Evolutionary conservation across 2,329 filamentous ascomycete species (phyloP), one percentile per base, ranked within the genome.

Genomic region (Ophiostoma novo-ulmi): DNA sequence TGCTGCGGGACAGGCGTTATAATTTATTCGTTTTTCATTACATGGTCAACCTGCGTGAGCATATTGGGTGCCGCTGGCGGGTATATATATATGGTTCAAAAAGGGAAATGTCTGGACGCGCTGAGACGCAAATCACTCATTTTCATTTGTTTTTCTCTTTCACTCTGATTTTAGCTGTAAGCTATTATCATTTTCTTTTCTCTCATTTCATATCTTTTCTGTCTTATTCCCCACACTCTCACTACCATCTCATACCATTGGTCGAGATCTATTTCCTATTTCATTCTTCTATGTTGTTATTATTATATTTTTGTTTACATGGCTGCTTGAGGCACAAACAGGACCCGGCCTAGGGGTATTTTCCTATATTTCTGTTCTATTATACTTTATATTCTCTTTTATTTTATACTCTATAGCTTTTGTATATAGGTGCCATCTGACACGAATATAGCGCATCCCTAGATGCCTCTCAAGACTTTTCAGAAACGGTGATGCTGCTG

Each of bases 371-470:
- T 14, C 39, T 64, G 26, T 39, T 52, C 22, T 68, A 44, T 31
- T 58, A 20, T 64, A 38, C 44, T 66, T 35, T 35, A n/a, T 68
- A 55, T n/a, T 22, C 52, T 8, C 8, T 66, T 31, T 20, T 44
- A 41, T 38, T 41, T 8, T 31, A 22, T 67, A 26, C n/a, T 58
- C n/a, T 26, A 44, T 67, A 44, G 65, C 39, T 41, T 67, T 67
- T 70, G 61, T 70, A 71, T 63, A 70, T 70, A 71, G 68, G 64
- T 38, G 67, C 68, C 67, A 61, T 67, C 66, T 69, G 70, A 69
- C 48, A 71, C 63, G 70, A 71, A 69, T 69, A 69, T 26, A 71
- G 52, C 39, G 36, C 61, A 64, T 64, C 61, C 61, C 35, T 22
- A 63, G 61, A 64, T 64, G 61, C 35, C 61, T n/a, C 39, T 2